These are phyloP conservation scores for Tulasnella sp. DNA, from an alignment of 768 basidiomycete genomes.

Conservation along the genomic window DNA sequence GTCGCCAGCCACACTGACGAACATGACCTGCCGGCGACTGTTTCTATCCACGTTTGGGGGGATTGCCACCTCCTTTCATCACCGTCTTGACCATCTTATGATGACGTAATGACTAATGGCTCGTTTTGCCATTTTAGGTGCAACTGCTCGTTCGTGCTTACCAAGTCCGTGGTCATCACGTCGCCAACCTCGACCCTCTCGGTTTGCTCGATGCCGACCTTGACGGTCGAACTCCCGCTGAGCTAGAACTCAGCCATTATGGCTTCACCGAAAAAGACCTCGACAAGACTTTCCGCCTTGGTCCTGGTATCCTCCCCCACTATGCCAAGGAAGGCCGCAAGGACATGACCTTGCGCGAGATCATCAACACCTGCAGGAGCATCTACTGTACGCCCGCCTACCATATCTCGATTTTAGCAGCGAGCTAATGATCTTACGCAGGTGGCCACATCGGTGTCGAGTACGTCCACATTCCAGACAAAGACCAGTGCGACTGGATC, in stretches of 20 bases:
- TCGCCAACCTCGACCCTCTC: slow-evolving; percentile 92
- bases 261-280: slow-evolving; percentile 93
- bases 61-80: not conserved
- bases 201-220: slow-evolving; percentile 90
- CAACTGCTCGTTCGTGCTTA: slow-evolving; percentile 98
- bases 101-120: not conserved
- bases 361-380: slow-evolving; percentile 83
- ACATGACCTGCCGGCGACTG: not conserved
- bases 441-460: slow-evolving; percentile 87
- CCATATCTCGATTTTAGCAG: not conserved
- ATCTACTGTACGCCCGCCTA: slow-evolving; percentile 75
- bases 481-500: slow-evolving; percentile 99
- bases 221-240: slow-evolving; percentile 70
- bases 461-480: slow-evolving; percentile 94
- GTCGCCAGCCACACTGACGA: not conserved
- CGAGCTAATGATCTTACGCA: slow-evolving; percentile 37
- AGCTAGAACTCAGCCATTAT: slow-evolving; percentile 90
- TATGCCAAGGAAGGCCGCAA: slow-evolving; percentile 83
- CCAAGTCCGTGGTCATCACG: slow-evolving; percentile 97
- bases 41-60: not conserved
- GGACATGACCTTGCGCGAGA: slow-evolving; percentile 85
- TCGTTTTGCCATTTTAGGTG: slow-evolving; percentile 50
- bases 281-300: slow-evolving; percentile 89
- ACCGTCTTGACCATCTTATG: not conserved
- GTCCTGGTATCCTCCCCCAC: slow-evolving; percentile 93